Evolutionary conservation across 768 basidiomycete genomes (phyloP).

Genomic region (Candolleomyces eurysporus): DNA sequence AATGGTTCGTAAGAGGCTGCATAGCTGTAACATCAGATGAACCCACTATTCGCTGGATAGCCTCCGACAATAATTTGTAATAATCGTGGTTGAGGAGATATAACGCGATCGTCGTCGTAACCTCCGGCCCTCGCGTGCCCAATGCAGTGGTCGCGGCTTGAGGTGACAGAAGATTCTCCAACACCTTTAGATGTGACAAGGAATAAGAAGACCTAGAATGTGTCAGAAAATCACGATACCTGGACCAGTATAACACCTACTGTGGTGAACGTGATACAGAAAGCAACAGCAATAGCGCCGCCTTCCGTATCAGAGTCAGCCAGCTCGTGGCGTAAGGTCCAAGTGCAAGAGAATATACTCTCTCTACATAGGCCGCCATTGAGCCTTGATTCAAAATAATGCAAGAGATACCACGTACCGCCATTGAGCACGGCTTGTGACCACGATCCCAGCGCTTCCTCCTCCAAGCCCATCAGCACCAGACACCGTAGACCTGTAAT

Average conservation of each 20-base stretch:
- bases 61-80: slow-evolving; percentile 39
- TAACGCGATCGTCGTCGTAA: slow-evolving; percentile 32
- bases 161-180: slow-evolving; percentile 46
- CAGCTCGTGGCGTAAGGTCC: slow-evolving; percentile 46
- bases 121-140: slow-evolving; percentile 28
- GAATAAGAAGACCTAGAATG: slow-evolving; percentile 45
- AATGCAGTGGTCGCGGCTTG: slow-evolving; percentile 20
- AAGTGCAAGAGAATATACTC: slow-evolving; percentile 36
- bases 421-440: slow-evolving; percentile 31
- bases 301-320: slow-evolving; percentile 57
- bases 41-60: slow-evolving; percentile 51
- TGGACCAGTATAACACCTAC: slow-evolving; percentile 23
- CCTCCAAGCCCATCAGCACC: slow-evolving; percentile 57
- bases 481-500: slow-evolving; percentile 63
- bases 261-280: slow-evolving; percentile 38
- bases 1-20: background rate
- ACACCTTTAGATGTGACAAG: slow-evolving; percentile 45
- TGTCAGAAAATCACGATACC: slow-evolving; percentile 36
- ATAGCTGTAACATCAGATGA: slow-evolving; percentile 2
- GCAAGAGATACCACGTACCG: slow-evolving; percentile 28
- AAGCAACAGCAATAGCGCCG: slow-evolving; percentile 46
- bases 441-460: slow-evolving; percentile 48
- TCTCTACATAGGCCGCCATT: slow-evolving; percentile 22
- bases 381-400: background rate
- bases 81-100: slow-evolving; percentile 48